Conservation (phyloP, 148 eudicot species). For the Pouteria glomerata region DNA sequence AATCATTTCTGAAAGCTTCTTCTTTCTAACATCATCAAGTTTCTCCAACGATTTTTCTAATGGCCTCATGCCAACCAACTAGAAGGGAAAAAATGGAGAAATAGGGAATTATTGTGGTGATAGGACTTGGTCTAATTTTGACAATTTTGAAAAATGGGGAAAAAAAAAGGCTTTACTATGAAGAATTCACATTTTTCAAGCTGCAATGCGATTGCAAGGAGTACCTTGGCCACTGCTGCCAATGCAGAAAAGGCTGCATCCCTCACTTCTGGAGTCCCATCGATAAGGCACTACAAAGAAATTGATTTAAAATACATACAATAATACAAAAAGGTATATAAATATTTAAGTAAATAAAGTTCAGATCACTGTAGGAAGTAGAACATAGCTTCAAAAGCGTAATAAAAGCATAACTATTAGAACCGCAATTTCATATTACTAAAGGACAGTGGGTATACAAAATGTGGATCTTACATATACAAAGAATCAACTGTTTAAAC, state of each 20-base stretch:
- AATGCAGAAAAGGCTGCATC: constrained; percentile 94
- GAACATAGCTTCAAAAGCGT: too few relatives aligned
- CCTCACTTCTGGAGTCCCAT: constrained; percentile 96
- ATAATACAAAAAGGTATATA: background rate
- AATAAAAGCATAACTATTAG: too few relatives aligned
- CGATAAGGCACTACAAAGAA: constrained; percentile 65
- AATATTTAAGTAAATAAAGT: too few relatives aligned
- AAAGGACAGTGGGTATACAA: too few relatives aligned
- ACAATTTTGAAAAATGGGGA: background rate
- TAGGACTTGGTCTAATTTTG: background rate
- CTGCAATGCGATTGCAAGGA: background rate
- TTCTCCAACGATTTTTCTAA: constrained; percentile 88
- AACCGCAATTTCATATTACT: too few relatives aligned
- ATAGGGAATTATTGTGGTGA: background rate
- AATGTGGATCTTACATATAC: too few relatives aligned
- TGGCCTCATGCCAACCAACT: constrained; percentile 98
- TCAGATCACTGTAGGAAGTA: too few relatives aligned
- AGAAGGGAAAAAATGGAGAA: background rate
- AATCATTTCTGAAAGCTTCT: constrained; percentile 96
- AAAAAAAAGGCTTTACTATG: background rate
- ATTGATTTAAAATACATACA: background rate
- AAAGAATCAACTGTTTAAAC: too few relatives aligned
- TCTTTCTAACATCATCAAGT: constrained; percentile 85
- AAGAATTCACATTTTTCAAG: background rate
- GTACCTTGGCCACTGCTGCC: constrained; percentile 89